Evolutionary conservation across 2,329 filamentous ascomycete genomes (phyloP), one percentile per base, ranked within the genome.

Genomic region (Alternaria alternata): DNA sequence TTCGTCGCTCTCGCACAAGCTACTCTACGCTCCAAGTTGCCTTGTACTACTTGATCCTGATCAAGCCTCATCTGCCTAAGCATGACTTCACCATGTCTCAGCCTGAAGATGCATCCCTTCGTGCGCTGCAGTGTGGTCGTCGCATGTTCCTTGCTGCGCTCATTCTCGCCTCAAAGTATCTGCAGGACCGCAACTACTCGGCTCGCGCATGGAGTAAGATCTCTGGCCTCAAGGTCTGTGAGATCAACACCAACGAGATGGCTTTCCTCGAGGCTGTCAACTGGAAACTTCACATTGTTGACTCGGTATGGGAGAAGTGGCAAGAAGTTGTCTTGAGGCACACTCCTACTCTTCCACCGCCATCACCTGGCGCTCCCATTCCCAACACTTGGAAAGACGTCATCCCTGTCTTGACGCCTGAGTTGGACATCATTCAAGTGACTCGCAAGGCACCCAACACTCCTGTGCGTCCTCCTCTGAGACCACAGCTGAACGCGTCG

Each of bases 121-220:
- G 93, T 63, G 92, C 93, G 41, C 87, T 99, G 74, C 94, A 97
- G 80, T 98, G 95, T 79, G 95, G 95, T 56, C 91, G 95, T 63
- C 93, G 95, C 73, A 98, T 98, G 94, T 98, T 99, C 77, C 86
- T 99, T 54, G 90, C 95, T 11, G 94, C 94, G 48, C 85, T 99
- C 62, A 98, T 99, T 67, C 85, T 99, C 57, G 95, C 95, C 2
- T 98, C 95, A 36, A 99, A 99, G 83, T 99, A 98, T 77, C 84
- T 99, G 47, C 95, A 99, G 80, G 95, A 99, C 78, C 90, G 94
- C 69, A 99, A 98, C 81, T 99, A 96, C 81, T 98, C 95, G 14
- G 93, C 95, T 49, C 90, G 94, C 57, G 95, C 95, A 42, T 99
- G 95, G 95, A 98, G 94, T 80, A 98, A 97, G 84, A 99, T 99